These are phyloP conservation scores for Dactylellina haptotyla DNA, from an alignment of 2,329 filamentous ascomycete species.

Conservation along the genomic window DNA sequence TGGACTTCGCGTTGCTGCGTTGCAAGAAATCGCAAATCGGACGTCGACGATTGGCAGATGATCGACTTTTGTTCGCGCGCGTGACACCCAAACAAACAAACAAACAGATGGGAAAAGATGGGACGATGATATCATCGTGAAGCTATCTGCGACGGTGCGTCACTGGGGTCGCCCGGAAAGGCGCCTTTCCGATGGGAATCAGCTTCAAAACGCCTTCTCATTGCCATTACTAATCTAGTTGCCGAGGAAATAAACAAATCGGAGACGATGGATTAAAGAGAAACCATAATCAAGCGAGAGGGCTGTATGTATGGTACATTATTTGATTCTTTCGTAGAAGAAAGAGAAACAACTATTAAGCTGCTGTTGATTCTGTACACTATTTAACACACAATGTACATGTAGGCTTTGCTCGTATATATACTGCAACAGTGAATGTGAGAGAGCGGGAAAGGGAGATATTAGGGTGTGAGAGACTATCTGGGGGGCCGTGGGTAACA, in stretches of 20 bases:
- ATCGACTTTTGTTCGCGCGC: neutral
- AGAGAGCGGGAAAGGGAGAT: neutral
- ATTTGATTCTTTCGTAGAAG: slow-evolving; percentile 1
- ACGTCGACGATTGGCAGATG: neutral
- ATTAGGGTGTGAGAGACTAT: neutral
- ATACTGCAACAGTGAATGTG: neutral
- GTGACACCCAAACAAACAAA: no score
- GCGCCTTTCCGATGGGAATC: neutral
- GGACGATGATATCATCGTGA: slow-evolving; percentile 15
- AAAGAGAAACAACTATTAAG: neutral
- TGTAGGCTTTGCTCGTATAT: neutral
- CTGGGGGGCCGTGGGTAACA: slow-evolving; percentile 22
- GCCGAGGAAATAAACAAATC: no score
- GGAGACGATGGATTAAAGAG: neutral
- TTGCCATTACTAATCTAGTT: no score
- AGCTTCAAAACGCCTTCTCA: no score
- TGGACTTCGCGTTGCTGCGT: neutral
- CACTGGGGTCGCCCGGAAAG: neutral
- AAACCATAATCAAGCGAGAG: neutral
- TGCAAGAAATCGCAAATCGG: neutral
- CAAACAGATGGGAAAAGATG: neutral
- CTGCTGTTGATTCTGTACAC: neutral
- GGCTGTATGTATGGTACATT: neutral
- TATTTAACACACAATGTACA: slow-evolving; percentile 3
- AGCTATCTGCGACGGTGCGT: neutral